Evolutionary conservation across 768 basidiomycete species (phyloP).

Genomic region (Udeniomyces megalosporus): DNA sequence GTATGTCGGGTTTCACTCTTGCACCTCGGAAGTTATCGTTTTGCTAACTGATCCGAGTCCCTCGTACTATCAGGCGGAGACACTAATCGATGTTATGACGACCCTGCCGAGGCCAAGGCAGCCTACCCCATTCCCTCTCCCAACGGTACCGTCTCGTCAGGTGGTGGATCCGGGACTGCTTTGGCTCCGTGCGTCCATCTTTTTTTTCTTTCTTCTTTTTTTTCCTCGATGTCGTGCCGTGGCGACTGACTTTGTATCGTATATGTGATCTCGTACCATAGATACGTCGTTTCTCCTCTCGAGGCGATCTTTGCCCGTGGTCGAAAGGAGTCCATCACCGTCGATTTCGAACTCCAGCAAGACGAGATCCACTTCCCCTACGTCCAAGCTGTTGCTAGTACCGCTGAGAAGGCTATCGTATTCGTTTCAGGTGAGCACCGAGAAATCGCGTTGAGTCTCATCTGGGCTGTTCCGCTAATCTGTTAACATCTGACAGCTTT

Average conservation of each 20-base stretch:
- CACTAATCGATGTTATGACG: background rate
- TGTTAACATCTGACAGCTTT: no score
- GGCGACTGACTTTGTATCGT: background rate
- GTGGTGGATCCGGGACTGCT: conserved; percentile 27
- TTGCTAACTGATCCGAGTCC: no score
- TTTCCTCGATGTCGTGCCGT: background rate
- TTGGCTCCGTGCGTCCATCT: conserved; percentile 23
- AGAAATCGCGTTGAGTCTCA: no score
- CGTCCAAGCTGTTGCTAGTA: conserved; percentile 20
- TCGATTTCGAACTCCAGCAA: conserved; percentile 24
- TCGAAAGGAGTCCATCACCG: conserved; percentile 19
- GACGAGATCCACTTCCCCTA: conserved; percentile 20
- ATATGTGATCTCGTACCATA: no score
- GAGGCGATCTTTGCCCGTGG: conserved; percentile 25
- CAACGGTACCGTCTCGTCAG: conserved; percentile 27
- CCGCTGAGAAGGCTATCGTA: conserved; percentile 29
- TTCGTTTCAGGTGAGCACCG: no score
- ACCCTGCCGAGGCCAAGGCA: background rate
- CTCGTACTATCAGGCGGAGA: background rate
- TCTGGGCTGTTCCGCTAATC: no score
- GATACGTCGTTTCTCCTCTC: conserved; percentile 21
- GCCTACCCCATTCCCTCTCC: background rate
- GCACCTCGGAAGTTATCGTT: no score
- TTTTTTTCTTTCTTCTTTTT: background rate
- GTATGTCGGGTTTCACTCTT: no score